phyloP scores from a whole-genome alignment of 2,329 filamentous ascomycete species.

The Ophiobolus disseminans region DNA sequence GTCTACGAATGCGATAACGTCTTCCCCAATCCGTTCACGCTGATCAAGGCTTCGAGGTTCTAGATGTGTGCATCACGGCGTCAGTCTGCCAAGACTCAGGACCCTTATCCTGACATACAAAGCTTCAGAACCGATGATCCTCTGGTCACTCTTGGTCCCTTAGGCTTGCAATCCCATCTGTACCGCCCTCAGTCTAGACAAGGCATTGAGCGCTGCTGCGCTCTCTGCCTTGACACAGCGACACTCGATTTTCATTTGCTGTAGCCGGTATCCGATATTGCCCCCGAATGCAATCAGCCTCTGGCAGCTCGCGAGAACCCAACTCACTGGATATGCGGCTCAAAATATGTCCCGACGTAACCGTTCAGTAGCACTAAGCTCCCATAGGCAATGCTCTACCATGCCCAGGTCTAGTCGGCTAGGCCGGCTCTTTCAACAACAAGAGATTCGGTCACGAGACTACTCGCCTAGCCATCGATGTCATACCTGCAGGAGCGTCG shows the following conservation, averaged over 20 bases:
- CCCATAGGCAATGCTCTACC: constrained; percentile 4
- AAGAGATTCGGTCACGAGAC: constrained; percentile 19
- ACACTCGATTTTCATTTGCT: too few species aligned
- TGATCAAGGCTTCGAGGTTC: too few species aligned
- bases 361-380: constrained; percentile 7
- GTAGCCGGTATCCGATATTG: not conserved
- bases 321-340: constrained; percentile 1
- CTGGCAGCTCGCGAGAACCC: not conserved
- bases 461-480: constrained; percentile 20
- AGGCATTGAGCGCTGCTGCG: not conserved
- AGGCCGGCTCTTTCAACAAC: constrained; percentile 11
- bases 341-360: constrained; percentile 18
- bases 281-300: not conserved
- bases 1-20: too few species aligned
- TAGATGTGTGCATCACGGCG: too few species aligned
- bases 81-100: too few species aligned
- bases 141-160: too few species aligned
- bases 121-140: too few species aligned
- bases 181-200: not conserved
- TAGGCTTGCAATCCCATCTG: too few species aligned
- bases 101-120: too few species aligned
- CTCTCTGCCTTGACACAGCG: not conserved
- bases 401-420: constrained; percentile 16
- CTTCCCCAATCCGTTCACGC: too few species aligned
- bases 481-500: constrained; percentile 24